Evolutionary conservation across 306 rosid genomes (phyloP), one percentile per base, ranked within the genome.

Genomic region (Benincasa hispida): DNA sequence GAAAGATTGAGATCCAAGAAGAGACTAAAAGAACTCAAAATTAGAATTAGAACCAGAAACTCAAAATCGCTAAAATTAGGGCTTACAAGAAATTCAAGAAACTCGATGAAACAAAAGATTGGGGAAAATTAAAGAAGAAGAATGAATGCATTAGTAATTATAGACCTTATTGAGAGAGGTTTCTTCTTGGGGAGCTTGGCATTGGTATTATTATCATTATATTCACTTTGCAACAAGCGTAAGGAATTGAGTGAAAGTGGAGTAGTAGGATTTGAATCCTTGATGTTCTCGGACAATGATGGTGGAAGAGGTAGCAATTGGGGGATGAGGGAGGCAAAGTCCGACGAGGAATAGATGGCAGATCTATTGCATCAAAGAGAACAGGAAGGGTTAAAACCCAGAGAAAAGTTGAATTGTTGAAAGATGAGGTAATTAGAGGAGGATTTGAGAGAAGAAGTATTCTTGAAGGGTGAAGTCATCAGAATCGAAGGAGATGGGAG

Each of bases 191-290:
- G 13, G 42, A 32, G 63, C 21, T 80, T 57, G 14, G 75, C 79
- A 56, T 80, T 88, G 21, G 74, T 78, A 63, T 80, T 45, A 45
- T 11, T 87, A 18, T 88, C 86, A 13, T 90, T 91, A 18, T 90
- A 86, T 73, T 88, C 93, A 56, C 87, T 75, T 1, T 83, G 89
- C 15, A 81, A 78, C 82, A 87, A 1, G 86, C 79, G 34, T 86
- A 82, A 73, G 95, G 93, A n/a, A 93, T 89, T 1, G 81, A 84
- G 5, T 89, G 90, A 51, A 85, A 69, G 22, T 2, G 75, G 75
- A 22, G 56, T 24, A 85, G 1, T 81, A 39, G 79, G 87, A 69
- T 60, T 84, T 60, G 19, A 50, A 50, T 78, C 75, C 34, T 88
- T 83, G n/a, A 27, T 48, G 3, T 56, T 68, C 27, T 12, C 22